Evolutionary conservation across 805 yeast species (phyloP).

Genomic region (Nakazawaea wickerhamii): DNA sequence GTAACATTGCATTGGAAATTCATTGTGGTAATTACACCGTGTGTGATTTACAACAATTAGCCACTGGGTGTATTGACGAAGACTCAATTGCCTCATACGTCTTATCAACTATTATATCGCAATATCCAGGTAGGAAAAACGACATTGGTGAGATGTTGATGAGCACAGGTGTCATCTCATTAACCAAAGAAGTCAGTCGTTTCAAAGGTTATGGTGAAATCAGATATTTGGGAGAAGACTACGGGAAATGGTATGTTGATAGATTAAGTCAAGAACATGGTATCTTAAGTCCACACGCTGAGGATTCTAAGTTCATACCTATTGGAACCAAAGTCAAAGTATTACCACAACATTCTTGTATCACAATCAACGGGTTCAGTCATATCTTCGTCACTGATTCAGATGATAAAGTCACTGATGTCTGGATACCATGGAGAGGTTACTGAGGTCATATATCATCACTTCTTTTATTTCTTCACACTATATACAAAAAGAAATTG

Average conservation of each 20-base stretch:
- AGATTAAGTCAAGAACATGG: conserved; percentile 81
- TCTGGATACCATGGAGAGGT: conserved; percentile 62
- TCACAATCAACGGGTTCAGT: conserved; percentile 57
- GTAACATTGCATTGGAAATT: conserved; percentile 48
- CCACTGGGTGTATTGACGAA: conserved; percentile 52
- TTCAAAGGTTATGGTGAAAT: conserved; percentile 57
- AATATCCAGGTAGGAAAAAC: conserved; percentile 51
- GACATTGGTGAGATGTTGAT: conserved; percentile 53
- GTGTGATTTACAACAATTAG: conserved; percentile 72
- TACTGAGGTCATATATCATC: conserved; percentile 23
- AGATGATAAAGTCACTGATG: conserved; percentile 44
- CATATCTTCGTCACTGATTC: conserved; percentile 53
- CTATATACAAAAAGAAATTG: no score
- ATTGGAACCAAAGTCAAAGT: conserved; percentile 50
- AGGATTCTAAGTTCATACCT: conserved; percentile 38
- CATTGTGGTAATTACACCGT: conserved; percentile 81
- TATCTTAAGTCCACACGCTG: conserved; percentile 52
- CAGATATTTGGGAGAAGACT: conserved; percentile 29
- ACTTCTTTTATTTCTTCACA: no score
- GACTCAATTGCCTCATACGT: conserved; percentile 46
- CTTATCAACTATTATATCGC: conserved; percentile 53
- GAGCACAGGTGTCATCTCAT: conserved; percentile 68
- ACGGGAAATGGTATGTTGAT: conserved; percentile 57
- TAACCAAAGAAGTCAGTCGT: conserved; percentile 61
- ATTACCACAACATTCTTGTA: conserved; percentile 70